Conservation (phyloP, 1,284 basidiomycete species). For the Coniferiporia sulphurascens region DNA sequence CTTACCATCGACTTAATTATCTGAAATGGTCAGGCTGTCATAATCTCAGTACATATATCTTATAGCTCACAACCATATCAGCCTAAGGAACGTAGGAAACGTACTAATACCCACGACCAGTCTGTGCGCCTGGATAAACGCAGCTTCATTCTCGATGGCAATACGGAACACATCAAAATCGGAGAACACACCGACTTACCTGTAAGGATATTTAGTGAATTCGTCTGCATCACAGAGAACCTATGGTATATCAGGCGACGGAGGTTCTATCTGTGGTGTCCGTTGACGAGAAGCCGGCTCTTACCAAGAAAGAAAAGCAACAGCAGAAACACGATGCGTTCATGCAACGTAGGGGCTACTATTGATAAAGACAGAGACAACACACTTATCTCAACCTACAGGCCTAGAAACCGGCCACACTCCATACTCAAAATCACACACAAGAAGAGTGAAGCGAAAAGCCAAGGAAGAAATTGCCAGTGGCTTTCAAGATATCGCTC, state of each 20-base stretch:
- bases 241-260: conserved; percentile 33
- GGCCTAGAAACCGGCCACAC: conserved; percentile 49
- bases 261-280: conserved; percentile 38
- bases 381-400: conserved; percentile 26
- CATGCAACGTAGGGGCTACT: conserved; percentile 46
- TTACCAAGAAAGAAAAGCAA: conserved; percentile 60
- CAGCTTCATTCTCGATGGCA: conserved; percentile 43
- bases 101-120: conserved; percentile 42
- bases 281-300: conserved; percentile 24
- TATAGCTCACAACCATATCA: conserved; percentile 24
- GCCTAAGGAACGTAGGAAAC: conserved; percentile 55
- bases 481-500: conserved; percentile 54
- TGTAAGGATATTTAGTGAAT: conserved; percentile 28
- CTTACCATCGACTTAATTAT: background rate
- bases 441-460: conserved; percentile 65
- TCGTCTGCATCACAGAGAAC: conserved; percentile 8
- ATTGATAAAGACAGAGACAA: background rate
- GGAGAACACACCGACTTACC: conserved; percentile 35
- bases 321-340: conserved; percentile 63
- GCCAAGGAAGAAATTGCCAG: conserved; percentile 64
- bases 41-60: background rate
- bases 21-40: background rate
- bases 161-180: conserved; percentile 43
- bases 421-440: conserved; percentile 74
- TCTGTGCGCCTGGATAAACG: conserved; percentile 48